Base-by-base conservation (phyloP, 371 early-diverging fungal genomes). In the Rhizopus sp. region DNA sequence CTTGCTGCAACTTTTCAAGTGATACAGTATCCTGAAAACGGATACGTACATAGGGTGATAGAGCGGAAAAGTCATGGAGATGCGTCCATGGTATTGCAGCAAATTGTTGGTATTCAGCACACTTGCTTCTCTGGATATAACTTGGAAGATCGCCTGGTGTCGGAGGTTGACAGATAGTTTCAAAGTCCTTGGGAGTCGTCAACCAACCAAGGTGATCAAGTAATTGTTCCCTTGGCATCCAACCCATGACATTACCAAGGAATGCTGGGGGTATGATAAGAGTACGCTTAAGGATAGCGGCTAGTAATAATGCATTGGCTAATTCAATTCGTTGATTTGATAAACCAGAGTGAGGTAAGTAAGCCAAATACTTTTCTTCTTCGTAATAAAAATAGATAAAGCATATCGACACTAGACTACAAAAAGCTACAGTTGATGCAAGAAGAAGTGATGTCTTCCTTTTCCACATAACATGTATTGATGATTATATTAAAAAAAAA, bases 271-370 rank as follows among this genome's bases (percentile, higher is more conserved):
- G 84, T 9, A 86, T 58, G 23, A 86, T 66, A 7, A 86, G 59
- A 0, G 86, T 86, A 2, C 86, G 66, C 50, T 84, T 80, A 29
- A 80, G 53, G 8, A 70, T 63, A 10, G 66, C 65, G 1, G 86
- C 78, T 17, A 86, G 57, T 17, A 77, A 53, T 30, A 86, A 60
- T 1, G 84, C 82, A 54, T 84, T 86, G 48, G 78, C 73, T 34
- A 84, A 65, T 23, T 81, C 68, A 15, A 82, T 79, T 15, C 82
- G 69, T 48, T 86, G 86, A 54, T 86, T 86, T 39, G 84, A 82
- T 55, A 84, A 77, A 4, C 86, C 86, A 23, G 82, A 83, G 51
- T 86, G 86, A 10, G 84, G 84, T 33, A 81, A 48, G 62, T 75
- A 86, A n/a, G 76, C 67, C 2, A 86, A 49, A 42, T 69, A 86